phyloP scores from a whole-genome alignment of 1,284 basidiomycete genomes.

The Marasmius fiardii region DNA sequence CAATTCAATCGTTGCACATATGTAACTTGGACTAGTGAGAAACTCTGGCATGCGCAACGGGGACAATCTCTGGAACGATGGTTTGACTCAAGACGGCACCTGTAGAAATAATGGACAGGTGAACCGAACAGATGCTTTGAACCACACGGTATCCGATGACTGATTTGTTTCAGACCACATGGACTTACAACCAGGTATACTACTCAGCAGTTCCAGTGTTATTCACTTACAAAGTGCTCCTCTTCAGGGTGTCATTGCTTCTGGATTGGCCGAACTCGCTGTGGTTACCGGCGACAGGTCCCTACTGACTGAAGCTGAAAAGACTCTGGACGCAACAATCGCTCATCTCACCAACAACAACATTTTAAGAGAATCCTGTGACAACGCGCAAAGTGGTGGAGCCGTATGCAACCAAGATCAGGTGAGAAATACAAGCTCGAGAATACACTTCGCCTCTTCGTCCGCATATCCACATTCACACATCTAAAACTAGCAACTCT shows the following conservation, averaged over 20 bases:
- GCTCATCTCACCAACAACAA: conserved; percentile 31
- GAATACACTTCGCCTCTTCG: background rate
- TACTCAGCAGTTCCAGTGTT: background rate
- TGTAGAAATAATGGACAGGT: conserved; percentile 48
- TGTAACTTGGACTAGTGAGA: conserved; percentile 28
- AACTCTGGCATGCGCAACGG: conserved; percentile 47
- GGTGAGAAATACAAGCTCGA: conserved; percentile 29
- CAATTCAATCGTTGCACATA: background rate
- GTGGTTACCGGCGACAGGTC: conserved; percentile 35
- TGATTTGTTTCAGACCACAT: conserved; percentile 36
- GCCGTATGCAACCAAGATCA: conserved; percentile 46
- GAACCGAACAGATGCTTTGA: conserved; percentile 7
- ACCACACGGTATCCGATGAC: background rate
- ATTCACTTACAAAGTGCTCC: too few relatives aligned
- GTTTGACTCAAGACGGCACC: conserved; percentile 33
- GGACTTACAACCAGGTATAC: conserved; percentile 52
- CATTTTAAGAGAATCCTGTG: conserved; percentile 50
- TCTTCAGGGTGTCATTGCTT: conserved; percentile 46
- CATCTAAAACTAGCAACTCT: conserved; percentile 33
- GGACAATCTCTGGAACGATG: conserved; percentile 48
- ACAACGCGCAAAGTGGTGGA: conserved; percentile 35
- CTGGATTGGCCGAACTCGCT: conserved; percentile 43
- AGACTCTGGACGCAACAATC: conserved; percentile 50
- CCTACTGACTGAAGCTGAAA: conserved; percentile 44
- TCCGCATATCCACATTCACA: background rate